Conservation (phyloP, 2,329 filamentous ascomycete genomes). For the Amauroascus verrucosus region DNA sequence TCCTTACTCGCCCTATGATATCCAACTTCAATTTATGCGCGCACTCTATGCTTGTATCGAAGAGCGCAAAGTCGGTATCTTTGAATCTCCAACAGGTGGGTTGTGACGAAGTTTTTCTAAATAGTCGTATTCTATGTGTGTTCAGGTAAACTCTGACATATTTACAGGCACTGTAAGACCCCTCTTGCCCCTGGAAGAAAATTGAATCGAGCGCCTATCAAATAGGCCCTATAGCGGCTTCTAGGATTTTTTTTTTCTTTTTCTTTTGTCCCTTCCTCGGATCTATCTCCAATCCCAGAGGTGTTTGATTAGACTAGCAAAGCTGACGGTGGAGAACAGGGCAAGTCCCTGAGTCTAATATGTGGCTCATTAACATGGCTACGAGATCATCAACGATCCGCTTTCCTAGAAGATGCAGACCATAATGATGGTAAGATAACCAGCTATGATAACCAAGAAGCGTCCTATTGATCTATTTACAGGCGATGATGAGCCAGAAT, state of each 20-base stretch:
- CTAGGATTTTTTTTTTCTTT: background rate
- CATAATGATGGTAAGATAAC: conserved; percentile 19
- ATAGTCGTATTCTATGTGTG: background rate
- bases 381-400: conserved; percentile 61
- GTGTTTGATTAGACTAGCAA: background rate
- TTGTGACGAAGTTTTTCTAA: background rate
- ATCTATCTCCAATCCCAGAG: background rate
- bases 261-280: background rate
- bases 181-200: background rate
- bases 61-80: conserved; percentile 69
- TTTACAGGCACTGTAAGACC: conserved; percentile 8
- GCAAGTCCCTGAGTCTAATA: conserved; percentile 85
- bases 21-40: conserved; percentile 81
- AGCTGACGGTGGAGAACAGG: conserved; percentile 36
- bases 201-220: background rate
- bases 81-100: conserved; percentile 84
- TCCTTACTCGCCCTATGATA: conserved; percentile 76
- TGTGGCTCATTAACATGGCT: conserved; percentile 85
- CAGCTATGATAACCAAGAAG: background rate
- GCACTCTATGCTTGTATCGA: conserved; percentile 71
- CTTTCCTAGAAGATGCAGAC: conserved; percentile 46
- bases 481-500: conserved; percentile 61
- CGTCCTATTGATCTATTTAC: background rate
- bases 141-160: background rate
- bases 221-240: too few relatives aligned